Evolutionary conservation across 2,329 filamentous ascomycete genomes (phyloP).

Genomic region (Aspergillus novoparasiticus): DNA sequence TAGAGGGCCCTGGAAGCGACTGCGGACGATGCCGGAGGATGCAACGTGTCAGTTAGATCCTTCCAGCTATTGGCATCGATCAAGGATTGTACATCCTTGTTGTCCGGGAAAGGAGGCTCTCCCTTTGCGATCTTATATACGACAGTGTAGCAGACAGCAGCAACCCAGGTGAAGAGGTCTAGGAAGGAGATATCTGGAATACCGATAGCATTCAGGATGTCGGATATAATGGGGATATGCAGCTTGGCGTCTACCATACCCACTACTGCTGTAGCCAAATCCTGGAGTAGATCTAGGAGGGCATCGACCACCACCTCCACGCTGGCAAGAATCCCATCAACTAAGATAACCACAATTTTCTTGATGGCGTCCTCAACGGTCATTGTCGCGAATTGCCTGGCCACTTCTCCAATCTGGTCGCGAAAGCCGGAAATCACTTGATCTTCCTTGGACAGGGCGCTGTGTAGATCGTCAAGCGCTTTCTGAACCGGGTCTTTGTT

Average conservation of each 20-base stretch:
- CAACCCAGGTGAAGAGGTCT: slow-evolving; percentile 11
- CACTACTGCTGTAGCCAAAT: not conserved
- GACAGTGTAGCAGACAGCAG: slow-evolving; percentile 4
- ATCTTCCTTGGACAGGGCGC: slow-evolving; percentile 3
- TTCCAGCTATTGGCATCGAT: slow-evolving; percentile 1
- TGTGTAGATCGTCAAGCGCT: not conserved
- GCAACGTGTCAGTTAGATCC: not conserved
- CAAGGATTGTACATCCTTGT: not conserved
- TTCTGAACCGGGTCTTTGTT: not conserved
- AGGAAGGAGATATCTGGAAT: slow-evolving; percentile 10
- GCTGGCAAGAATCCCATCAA: not conserved
- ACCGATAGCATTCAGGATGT: slow-evolving; percentile 9
- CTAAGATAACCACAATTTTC: not conserved
- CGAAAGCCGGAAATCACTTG: not conserved
- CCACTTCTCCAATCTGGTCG: not conserved
- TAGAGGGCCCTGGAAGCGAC: too few relatives aligned
- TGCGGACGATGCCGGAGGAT: too few relatives aligned
- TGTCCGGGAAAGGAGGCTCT: slow-evolving; percentile 6
- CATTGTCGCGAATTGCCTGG: not conserved
- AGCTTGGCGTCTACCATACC: slow-evolving; percentile 10
- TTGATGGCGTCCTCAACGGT: slow-evolving; percentile 2
- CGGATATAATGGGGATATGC: slow-evolving; percentile 15
- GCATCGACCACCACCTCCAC: slow-evolving; percentile 9
- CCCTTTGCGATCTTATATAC: slow-evolving; percentile 7
- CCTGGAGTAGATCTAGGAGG: slow-evolving; percentile 5